Base-by-base conservation (phyloP, 768 basidiomycete genomes). In the Rubroboletus satanas region DNA sequence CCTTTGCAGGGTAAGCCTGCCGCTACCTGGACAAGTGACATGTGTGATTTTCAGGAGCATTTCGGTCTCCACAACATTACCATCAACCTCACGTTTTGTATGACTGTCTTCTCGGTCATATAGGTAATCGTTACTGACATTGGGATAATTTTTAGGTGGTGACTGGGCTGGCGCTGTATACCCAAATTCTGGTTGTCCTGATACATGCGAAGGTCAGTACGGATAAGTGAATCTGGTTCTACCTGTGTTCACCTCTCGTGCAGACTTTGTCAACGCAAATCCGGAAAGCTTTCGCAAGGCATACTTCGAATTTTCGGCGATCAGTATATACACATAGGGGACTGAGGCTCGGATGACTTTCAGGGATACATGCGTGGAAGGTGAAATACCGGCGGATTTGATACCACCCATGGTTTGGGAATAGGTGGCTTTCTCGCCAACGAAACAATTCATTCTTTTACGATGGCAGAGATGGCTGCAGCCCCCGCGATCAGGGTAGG, bases 271-370 rank as follows among this genome's bases (percentile, higher is more conserved):
- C 14, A 45, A 64, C 50, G 29, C 28, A 57, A 84, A 88, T 62
- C 89, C 89, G 1, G 67, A 70, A 4, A 84, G 83, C 11, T 90
- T 90, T 71, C 58, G 60, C 10, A 73, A 86, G 32, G 87, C 90
- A 0, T 90, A 83, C 74, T 91, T 88, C 72, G 81, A 88, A 42
- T 79, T 92, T 66, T 76, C 78, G 45, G 80, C 79, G 47, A 68
- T 90, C 50, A 79, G 77, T 54, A 71, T 83, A 31, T 84, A 82
- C 67, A 70, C 64, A 28, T 77, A 66, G 60, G 10, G 51, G 18
- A 46, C 18, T 39, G 35, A 9, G 49, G 23, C 28, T 41, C 17
- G n/a, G 32, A 36, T 45, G 36, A 21, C n/a, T 10, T 45, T 35
- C 26, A 10, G 38, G 52, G 32, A 23, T 43, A 33, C 23, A 39